These are phyloP conservation scores for Detonula confervacea DNA, from an alignment of 352 stramenopile species.

Conservation along the genomic window DNA sequence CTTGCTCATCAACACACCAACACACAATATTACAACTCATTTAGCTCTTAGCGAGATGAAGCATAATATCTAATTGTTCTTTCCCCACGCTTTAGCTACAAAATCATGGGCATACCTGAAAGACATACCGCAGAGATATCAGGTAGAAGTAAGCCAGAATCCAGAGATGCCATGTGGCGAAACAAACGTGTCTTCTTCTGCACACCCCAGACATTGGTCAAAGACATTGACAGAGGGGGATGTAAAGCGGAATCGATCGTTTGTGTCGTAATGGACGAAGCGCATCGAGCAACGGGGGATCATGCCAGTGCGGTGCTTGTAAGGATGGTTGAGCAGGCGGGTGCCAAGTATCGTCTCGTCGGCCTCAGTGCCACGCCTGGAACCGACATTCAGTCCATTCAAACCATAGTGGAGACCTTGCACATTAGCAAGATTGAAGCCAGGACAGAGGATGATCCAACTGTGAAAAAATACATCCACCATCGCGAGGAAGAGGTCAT, in stretches of 20 bases:
- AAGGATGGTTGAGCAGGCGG: slow-evolving; percentile 67
- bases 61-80: too few relatives aligned
- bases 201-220: slow-evolving; percentile 97
- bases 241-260: slow-evolving; percentile 87
- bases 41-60: neutral
- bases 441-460: slow-evolving; percentile 92
- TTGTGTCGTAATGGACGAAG: slow-evolving; percentile 97
- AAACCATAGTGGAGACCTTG: slow-evolving; percentile 95
- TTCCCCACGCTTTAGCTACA: slow-evolving; percentile 38
- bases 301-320: slow-evolving; percentile 92
- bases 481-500: slow-evolving; percentile 80
- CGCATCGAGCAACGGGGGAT: slow-evolving; percentile 95
- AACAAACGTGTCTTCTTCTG: slow-evolving; percentile 97
- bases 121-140: slow-evolving; percentile 84
- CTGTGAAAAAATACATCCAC: slow-evolving; percentile 94
- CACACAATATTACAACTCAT: neutral
- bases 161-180: slow-evolving; percentile 89
- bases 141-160: slow-evolving; percentile 65
- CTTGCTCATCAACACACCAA: slow-evolving; percentile 81
- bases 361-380: slow-evolving; percentile 97
- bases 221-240: slow-evolving; percentile 90
- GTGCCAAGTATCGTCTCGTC: slow-evolving; percentile 78
- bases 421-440: slow-evolving; percentile 94
- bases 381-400: slow-evolving; percentile 92
- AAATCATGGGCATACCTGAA: slow-evolving; percentile 91